Evolutionary conservation across 805 yeast genomes (phyloP).

Genomic region (Barnettozyma californica): DNA sequence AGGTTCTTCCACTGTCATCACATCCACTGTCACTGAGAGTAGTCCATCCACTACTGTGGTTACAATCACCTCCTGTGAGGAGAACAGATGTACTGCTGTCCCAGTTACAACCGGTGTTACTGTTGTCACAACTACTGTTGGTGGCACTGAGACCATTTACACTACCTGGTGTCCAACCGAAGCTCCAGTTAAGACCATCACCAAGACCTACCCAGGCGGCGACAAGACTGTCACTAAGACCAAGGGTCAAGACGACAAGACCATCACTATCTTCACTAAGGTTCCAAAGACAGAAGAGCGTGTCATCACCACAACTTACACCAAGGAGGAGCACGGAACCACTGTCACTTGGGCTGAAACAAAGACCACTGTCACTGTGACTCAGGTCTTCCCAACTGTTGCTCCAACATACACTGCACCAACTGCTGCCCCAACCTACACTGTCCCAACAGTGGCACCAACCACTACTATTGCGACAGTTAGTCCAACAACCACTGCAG

Average conservation of each 20-base stretch:
- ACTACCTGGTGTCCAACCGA: constrained; percentile 5
- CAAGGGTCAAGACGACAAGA: not conserved
- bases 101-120: constrained; percentile 6
- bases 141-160: constrained; percentile 3
- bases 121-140: constrained; percentile 2
- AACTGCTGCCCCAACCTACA: not conserved
- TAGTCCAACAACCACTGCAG: not conserved
- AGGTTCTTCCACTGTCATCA: constrained; percentile 3
- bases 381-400: not conserved
- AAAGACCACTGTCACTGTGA: not conserved
- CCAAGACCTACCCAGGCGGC: too few species aligned
- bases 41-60: not conserved
- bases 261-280: not conserved
- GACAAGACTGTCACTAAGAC: not conserved
- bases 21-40: not conserved
- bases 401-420: not conserved
- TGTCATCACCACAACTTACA: not conserved
- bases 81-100: constrained; percentile 1
- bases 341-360: not conserved
- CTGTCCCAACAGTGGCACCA: too few species aligned
- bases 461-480: too few species aligned
- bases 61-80: constrained; percentile 4
- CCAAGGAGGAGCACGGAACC: not conserved
- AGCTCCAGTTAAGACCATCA: not conserved
- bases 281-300: not conserved